Evolutionary conservation across 2,329 filamentous ascomycete genomes (phyloP).

Genomic region (Stagonosporopsis cucurbitacearum): DNA sequence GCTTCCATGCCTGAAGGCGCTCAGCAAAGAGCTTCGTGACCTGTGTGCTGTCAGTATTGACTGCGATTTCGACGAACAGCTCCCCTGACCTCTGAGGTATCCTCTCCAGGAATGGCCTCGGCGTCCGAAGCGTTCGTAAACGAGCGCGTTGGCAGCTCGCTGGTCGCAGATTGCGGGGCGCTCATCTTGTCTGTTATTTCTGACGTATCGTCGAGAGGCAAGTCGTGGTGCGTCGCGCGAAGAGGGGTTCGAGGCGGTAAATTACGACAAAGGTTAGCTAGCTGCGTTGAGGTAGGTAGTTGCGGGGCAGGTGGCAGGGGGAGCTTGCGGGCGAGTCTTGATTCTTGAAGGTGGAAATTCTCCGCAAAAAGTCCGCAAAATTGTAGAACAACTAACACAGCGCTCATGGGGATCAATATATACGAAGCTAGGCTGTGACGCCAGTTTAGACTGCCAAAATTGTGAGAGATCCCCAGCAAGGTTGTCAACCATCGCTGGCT

Average conservation of each 20-base stretch:
- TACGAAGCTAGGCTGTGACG: slow-evolving; percentile 9
- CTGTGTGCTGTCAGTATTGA: slow-evolving; percentile 3
- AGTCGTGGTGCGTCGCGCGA: neutral
- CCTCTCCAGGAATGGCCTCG: slow-evolving; percentile 57
- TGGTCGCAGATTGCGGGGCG: slow-evolving; percentile 42
- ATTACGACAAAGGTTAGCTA: slow-evolving; percentile 3
- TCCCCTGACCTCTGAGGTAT: slow-evolving; percentile 51
- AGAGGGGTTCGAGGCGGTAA: slow-evolving; percentile 3
- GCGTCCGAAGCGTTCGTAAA: slow-evolving; percentile 49
- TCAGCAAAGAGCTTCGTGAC: slow-evolving; percentile 74
- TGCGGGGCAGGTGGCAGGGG: slow-evolving; percentile 18
- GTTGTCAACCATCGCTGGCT: slow-evolving; percentile 13
- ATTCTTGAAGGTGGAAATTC: neutral
- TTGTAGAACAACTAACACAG: too few species aligned
- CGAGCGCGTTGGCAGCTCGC: slow-evolving; percentile 38
- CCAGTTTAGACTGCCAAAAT: slow-evolving; percentile 13
- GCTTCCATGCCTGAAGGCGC: slow-evolving; percentile 93
- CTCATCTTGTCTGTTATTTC: slow-evolving; percentile 32
- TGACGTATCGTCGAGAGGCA: neutral
- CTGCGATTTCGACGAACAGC: too few species aligned
- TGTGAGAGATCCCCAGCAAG: slow-evolving; percentile 12
- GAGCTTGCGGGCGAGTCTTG: slow-evolving; percentile 3
- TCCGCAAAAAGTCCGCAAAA: neutral
- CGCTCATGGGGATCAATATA: slow-evolving; percentile 5
- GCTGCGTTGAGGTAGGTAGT: slow-evolving; percentile 13